Evolutionary conservation across 768 basidiomycete genomes (phyloP).

Genomic region (Hygrophorus pudorinus): DNA sequence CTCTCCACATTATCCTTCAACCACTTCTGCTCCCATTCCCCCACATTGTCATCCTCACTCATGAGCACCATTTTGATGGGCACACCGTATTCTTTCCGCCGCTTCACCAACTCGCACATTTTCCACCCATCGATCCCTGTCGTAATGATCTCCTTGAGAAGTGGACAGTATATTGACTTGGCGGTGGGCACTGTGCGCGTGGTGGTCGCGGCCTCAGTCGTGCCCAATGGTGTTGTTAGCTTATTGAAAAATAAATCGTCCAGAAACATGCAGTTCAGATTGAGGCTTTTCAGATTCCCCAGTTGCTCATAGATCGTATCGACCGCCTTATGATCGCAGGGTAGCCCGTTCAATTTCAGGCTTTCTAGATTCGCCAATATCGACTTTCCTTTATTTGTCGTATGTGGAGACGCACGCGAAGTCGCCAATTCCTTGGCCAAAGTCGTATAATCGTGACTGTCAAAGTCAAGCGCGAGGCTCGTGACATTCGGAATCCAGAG

Average conservation of each 20-base stretch:
- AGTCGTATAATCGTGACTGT: conserved; percentile 41
- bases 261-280: conserved; percentile 26
- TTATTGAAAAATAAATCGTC: conserved; percentile 15
- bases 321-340: conserved; percentile 25
- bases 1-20: conserved; percentile 36
- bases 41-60: conserved; percentile 34
- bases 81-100: conserved; percentile 28
- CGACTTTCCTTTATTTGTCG: conserved; percentile 18
- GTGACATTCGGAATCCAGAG: conserved; percentile 30
- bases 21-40: conserved; percentile 37
- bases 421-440: conserved; percentile 35
- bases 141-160: conserved; percentile 38
- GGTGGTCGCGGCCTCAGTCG: conserved; percentile 18
- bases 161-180: conserved; percentile 34
- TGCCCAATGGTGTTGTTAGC: conserved; percentile 9
- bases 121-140: conserved; percentile 29
- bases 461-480: conserved; percentile 45
- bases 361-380: conserved; percentile 38
- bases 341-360: conserved; percentile 43
- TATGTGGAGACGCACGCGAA: conserved; percentile 19
- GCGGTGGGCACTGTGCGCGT: conserved; percentile 7
- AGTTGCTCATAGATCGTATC: conserved; percentile 38
- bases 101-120: conserved; percentile 36
- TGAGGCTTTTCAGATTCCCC: conserved; percentile 32
- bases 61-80: conserved; percentile 41